Conservation (phyloP, 352 stramenopile species). For the Phytophthora sp. region DNA sequence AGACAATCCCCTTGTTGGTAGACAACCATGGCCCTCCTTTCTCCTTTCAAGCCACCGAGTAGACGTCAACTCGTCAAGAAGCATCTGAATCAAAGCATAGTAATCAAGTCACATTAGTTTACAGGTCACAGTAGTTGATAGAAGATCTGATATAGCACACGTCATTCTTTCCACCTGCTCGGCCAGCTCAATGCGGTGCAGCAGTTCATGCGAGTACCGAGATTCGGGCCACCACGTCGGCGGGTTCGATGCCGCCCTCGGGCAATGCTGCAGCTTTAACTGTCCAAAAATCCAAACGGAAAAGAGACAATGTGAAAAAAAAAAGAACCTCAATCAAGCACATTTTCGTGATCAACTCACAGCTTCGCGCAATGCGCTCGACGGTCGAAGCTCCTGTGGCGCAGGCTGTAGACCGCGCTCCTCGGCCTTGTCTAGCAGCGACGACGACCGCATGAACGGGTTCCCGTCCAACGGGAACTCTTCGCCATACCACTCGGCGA, state of each 20-base stretch:
- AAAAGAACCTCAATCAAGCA: constrained; percentile 5
- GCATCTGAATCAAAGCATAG: not conserved
- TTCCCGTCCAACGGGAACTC: constrained; percentile 74
- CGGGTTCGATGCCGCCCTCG: constrained; percentile 9
- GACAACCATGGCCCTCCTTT: not conserved
- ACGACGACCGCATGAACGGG: constrained; percentile 63
- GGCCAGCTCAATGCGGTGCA: constrained; percentile 42
- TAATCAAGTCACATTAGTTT: not conserved
- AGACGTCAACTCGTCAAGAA: not conserved
- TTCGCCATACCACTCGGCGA: constrained; percentile 76
- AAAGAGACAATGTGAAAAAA: constrained; percentile 15
- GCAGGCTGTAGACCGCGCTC: constrained; percentile 40
- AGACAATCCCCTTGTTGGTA: too few relatives aligned
- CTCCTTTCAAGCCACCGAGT: not conserved
- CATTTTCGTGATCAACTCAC: constrained; percentile 33
- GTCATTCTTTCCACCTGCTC: constrained; percentile 41
- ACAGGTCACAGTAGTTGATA: too few relatives aligned
- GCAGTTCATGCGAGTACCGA: constrained; percentile 44
- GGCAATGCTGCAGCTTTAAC: constrained; percentile 42
- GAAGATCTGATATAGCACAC: not conserved
- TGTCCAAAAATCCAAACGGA: constrained; percentile 15
- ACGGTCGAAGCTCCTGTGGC: not conserved
- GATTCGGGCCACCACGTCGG: constrained; percentile 70
- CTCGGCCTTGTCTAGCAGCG: constrained; percentile 53
- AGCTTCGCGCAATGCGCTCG: constrained; percentile 38